These are phyloP conservation scores for Pseudevernia furfuracea DNA, from an alignment of 495 filamentous ascomycete genomes.

Conservation along the genomic window DNA sequence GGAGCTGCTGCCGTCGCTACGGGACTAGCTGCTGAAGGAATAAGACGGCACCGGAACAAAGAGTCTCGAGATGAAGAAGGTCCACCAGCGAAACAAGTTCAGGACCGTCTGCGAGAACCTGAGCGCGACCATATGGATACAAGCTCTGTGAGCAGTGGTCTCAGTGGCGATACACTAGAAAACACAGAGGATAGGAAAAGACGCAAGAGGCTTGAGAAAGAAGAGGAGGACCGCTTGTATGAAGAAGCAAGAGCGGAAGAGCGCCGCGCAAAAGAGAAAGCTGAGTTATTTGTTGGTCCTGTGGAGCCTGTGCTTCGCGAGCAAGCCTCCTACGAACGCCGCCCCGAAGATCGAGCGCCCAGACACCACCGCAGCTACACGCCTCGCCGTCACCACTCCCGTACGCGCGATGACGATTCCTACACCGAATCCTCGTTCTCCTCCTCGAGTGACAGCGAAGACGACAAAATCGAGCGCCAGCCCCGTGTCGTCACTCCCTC, in stretches of 20 bases:
- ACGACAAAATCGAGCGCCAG: conserved; percentile 20
- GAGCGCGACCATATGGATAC: conserved; percentile 20
- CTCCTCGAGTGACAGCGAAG: conserved; percentile 25
- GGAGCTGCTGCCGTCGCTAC: conserved; percentile 20
- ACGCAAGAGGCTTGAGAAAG: conserved; percentile 5
- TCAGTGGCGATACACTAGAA: conserved; percentile 1
- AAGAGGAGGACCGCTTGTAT: conserved; percentile 18
- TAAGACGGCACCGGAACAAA: conserved; percentile 19
- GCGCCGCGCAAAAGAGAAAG: conserved; percentile 19
- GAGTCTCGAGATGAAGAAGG: conserved; percentile 18
- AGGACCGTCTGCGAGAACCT: conserved; percentile 16
- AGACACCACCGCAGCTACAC: conserved; percentile 16
- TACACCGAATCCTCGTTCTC: conserved; percentile 22
- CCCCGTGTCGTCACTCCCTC: conserved; percentile 40
- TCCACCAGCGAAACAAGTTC: conserved; percentile 7
- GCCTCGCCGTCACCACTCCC: conserved; percentile 22
- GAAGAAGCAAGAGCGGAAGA: conserved; percentile 16
- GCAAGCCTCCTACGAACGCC: conserved; percentile 27
- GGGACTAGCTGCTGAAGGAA: conserved; percentile 25
- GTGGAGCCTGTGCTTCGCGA: conserved; percentile 21
- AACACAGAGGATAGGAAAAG: neutral
- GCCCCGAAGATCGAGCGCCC: conserved; percentile 17
- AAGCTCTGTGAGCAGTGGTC: conserved; percentile 21
- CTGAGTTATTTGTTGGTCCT: conserved; percentile 15
- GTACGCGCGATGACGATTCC: conserved; percentile 24